Conservation (phyloP, 805 yeast genomes). For the Blastobotrys robertii region DNA sequence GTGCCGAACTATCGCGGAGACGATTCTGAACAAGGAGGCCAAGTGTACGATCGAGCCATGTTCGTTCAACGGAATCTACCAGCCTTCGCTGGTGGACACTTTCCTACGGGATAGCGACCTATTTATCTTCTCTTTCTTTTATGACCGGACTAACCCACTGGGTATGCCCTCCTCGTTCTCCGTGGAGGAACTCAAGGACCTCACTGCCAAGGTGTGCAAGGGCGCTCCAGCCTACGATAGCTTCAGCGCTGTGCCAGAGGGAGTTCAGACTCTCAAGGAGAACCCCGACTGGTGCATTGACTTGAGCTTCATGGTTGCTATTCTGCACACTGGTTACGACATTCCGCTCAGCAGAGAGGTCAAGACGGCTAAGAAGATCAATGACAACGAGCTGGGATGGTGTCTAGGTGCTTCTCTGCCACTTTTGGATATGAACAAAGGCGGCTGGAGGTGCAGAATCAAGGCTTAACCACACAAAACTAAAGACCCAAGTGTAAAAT, state of each 20-base stretch:
- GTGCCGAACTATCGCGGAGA: constrained; percentile 79
- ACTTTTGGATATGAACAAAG: constrained; percentile 39
- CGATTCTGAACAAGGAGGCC: constrained; percentile 71
- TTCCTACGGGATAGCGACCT: constrained; percentile 68
- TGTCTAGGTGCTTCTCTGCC: constrained; percentile 97
- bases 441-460: constrained; percentile 14
- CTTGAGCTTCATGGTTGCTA: constrained; percentile 77
- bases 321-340: constrained; percentile 94
- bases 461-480: neutral
- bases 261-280: constrained; percentile 52
- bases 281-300: constrained; percentile 96
- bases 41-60: constrained; percentile 73
- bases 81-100: constrained; percentile 77
- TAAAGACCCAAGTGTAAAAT: neutral
- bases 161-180: constrained; percentile 93
- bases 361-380: constrained; percentile 84
- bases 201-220: constrained; percentile 75
- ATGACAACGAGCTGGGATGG: constrained; percentile 93
- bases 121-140: constrained; percentile 88
- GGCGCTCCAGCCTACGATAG: constrained; percentile 73
- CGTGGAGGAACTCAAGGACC: constrained; percentile 68
- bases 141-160: constrained; percentile 86
- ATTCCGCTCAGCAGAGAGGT: constrained; percentile 85
- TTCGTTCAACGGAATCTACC: constrained; percentile 95
- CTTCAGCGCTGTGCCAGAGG: constrained; percentile 55